Conservation (phyloP, 805 yeast genomes). For the Suhomyces kilbournensis region DNA sequence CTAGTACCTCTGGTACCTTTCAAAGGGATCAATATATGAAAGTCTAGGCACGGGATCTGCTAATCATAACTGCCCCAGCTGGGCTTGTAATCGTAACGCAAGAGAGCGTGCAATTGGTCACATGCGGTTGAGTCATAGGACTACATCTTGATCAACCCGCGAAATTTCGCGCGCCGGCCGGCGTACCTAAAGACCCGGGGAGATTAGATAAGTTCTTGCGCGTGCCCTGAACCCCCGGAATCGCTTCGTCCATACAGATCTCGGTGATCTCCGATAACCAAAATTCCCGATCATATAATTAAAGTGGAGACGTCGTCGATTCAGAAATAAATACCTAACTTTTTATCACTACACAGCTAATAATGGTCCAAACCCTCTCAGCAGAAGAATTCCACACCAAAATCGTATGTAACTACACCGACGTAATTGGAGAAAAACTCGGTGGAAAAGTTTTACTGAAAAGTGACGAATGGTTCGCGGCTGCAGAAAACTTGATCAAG, state of each 20-base stretch:
- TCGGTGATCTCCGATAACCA: conserved; percentile 2
- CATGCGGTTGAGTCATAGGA: neutral
- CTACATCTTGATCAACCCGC: neutral
- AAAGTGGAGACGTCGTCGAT: neutral
- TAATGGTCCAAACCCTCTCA: conserved; percentile 16
- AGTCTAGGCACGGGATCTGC: neutral
- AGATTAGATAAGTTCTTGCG: neutral
- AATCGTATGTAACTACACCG: conserved; percentile 56
- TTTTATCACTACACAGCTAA: neutral
- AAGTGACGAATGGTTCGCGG: conserved; percentile 96
- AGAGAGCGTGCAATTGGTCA: neutral
- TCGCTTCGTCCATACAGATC: neutral
- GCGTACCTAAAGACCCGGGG: neutral
- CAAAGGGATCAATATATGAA: neutral
- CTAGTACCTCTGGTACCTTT: too few species aligned
- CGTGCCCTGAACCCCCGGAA: neutral
- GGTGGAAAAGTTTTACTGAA: conserved; percentile 71
- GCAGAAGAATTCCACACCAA: conserved; percentile 42
- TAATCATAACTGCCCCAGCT: neutral
- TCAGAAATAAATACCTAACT: neutral
- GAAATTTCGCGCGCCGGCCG: neutral
- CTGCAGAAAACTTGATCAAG: conserved; percentile 79
- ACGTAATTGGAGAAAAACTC: conserved; percentile 78
- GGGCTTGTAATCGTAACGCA: neutral
- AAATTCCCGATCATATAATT: neutral